Evolutionary conservation across 2,329 filamentous ascomycete species (phyloP), one percentile per base, ranked within the genome.

Genomic region (Trichoderma semiorbis): DNA sequence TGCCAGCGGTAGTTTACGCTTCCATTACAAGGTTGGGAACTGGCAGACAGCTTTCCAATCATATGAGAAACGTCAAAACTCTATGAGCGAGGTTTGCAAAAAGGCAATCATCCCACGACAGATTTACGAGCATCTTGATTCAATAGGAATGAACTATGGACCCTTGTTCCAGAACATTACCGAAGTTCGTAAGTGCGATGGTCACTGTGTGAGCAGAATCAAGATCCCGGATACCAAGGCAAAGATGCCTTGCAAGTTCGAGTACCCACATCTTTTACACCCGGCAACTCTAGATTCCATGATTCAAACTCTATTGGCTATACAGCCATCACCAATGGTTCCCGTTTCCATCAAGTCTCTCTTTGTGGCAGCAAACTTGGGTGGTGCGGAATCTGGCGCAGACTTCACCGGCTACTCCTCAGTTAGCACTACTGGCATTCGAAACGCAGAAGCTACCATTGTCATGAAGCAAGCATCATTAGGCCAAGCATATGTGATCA

Each of bases 211-310:
- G 47, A 81, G 80, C 66, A 79, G 78, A 3, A 76, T 88, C 5
- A 76, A 77, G 8, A 79, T 87, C 5, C 84, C 86, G 0, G 83
- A 88, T 73, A 89, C 86, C 2, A 84, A 79, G 74, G 79, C 83
- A 3, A 82, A 80, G 58, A 89, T 89, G 87, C 87, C 87, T 0
- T 80, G 80, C 50, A 78, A 82, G 16, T 88, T 85, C 67, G 87
- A 89, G 75, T 88, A 84, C 72, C 80, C 83, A 4, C 86, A 89
- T 73, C 71, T 88, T 5, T 83, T 90, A n/a, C 88, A 90, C 73
- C 88, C 88, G 0, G 83, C 85, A 5, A 88, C 87, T 0, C 79
- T 90, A 14, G 88, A 90, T 74, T 79, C 85, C 3, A 84, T 89
- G 77, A 84, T 90, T 28, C 88, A 90, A 69, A 83, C 83, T 0